Conservation (phyloP, 257 asterid genomes). For the Fraxinus quadrangulata region DNA sequence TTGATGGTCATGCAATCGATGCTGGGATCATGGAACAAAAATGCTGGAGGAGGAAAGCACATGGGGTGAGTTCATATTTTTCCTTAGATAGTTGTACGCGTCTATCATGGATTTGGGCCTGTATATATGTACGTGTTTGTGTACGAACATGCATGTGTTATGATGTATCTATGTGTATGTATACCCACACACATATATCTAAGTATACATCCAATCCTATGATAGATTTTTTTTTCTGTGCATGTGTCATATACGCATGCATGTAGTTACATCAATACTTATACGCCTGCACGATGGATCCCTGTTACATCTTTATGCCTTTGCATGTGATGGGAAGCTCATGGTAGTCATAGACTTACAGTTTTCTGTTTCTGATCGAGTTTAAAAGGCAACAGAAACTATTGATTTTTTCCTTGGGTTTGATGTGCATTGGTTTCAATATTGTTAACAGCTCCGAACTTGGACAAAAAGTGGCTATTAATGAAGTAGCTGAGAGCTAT, state of each 20-base stretch:
- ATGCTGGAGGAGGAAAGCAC: constrained; percentile 79
- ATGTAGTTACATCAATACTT: not conserved
- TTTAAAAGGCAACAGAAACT: not conserved
- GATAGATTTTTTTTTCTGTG: not conserved
- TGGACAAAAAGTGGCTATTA: constrained; percentile 69
- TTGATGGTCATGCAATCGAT: constrained; percentile 85
- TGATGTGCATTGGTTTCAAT: constrained; percentile 17
- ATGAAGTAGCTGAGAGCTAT: constrained; percentile 83
- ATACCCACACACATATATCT: not conserved
- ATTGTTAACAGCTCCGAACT: constrained; percentile 61
- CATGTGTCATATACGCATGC: not conserved
- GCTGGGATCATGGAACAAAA: constrained; percentile 85
- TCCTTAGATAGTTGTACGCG: not conserved
- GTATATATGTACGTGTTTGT: no score
- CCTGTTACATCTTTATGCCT: not conserved
- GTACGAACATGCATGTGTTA: not conserved
- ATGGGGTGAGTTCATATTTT: constrained; percentile 60
- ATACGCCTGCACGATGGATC: not conserved
- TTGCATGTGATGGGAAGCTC: not conserved
- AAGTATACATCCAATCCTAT: not conserved
- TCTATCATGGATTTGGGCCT: not conserved
- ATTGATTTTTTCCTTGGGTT: not conserved
- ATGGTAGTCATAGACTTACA: not conserved
- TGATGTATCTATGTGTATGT: not conserved
- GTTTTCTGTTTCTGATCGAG: not conserved